Evolutionary conservation across 306 rosid genomes (phyloP).

Genomic region (Ormosia emarginata): DNA sequence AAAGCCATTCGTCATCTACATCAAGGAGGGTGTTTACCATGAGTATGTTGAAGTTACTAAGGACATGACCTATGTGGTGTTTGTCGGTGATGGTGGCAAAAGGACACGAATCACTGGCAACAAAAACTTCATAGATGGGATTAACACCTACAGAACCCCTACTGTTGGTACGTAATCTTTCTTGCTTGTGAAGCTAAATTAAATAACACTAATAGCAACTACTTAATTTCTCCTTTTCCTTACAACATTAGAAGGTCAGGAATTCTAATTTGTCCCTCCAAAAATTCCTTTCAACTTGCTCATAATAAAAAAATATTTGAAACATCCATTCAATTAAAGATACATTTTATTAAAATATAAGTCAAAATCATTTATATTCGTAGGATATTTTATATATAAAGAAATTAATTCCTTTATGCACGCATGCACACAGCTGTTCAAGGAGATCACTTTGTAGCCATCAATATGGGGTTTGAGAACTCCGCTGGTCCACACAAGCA

Average conservation of each 20-base stretch:
- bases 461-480: conserved; percentile 67
- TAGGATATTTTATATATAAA: no score
- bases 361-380: no score
- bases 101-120: conserved; percentile 54
- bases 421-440: conserved; percentile 36
- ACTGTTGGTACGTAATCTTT: conserved; percentile 43
- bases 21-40: conserved; percentile 53
- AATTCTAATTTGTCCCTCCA: no score
- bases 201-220: no score
- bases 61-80: conserved; percentile 33
- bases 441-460: conserved; percentile 49
- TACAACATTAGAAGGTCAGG: no score
- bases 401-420: not conserved
- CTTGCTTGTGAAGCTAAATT: not conserved
- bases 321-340: not conserved
- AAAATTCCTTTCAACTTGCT: no score
- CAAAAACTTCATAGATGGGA: conserved; percentile 45
- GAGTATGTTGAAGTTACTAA: conserved; percentile 37
- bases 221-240: no score
- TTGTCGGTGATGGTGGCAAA: conserved; percentile 56
- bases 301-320: no score
- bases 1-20: conserved; percentile 43
- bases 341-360: no score
- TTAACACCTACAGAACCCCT: conserved; percentile 47
- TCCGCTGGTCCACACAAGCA: conserved; percentile 56